Evolutionary conservation across 306 rosid genomes (phyloP).

Genomic region (Cicer arietinum): DNA sequence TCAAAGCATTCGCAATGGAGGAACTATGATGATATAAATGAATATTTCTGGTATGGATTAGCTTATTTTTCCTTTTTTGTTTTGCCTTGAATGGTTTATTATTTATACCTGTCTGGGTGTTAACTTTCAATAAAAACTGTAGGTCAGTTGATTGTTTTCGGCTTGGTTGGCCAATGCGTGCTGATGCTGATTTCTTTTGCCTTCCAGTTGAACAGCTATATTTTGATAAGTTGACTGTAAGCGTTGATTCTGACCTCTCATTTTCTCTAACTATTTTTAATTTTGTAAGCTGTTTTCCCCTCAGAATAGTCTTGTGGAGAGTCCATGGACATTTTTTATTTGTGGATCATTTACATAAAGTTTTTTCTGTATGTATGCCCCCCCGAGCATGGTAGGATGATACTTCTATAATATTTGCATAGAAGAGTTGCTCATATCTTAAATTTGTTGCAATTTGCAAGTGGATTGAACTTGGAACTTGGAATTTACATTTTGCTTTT

Average conservation of each 20-base stretch:
- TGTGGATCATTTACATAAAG: not conserved
- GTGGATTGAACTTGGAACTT: conserved; percentile 1
- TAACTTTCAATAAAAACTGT: conserved; percentile 43
- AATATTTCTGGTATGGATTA: conserved; percentile 81
- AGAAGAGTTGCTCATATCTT: not conserved
- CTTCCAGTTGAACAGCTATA: conserved; percentile 43
- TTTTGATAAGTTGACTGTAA: conserved; percentile 69
- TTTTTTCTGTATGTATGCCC: not conserved
- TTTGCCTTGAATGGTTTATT: conserved; percentile 21
- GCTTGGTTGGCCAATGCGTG: conserved; percentile 99
- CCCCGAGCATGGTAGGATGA: not conserved
- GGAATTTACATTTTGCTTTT: not conserved
- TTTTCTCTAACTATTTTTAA: conserved; percentile 21
- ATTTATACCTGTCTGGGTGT: conserved; percentile 23
- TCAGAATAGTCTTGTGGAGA: not conserved
- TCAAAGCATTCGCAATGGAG: conserved; percentile 99
- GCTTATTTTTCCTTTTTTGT: conserved; percentile 15
- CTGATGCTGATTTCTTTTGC: conserved; percentile 92
- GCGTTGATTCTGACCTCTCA: conserved; percentile 37
- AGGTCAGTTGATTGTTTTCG: conserved; percentile 98
- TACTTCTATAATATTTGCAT: not conserved
- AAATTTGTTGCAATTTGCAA: conserved; percentile 19
- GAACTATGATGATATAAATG: conserved; percentile 95
- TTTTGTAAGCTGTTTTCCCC: conserved; percentile 2
- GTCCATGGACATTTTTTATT: not conserved